Evolutionary conservation across 495 filamentous ascomycete genomes (phyloP), one percentile per base, ranked within the genome.

Genomic region (Daldinia grandis): DNA sequence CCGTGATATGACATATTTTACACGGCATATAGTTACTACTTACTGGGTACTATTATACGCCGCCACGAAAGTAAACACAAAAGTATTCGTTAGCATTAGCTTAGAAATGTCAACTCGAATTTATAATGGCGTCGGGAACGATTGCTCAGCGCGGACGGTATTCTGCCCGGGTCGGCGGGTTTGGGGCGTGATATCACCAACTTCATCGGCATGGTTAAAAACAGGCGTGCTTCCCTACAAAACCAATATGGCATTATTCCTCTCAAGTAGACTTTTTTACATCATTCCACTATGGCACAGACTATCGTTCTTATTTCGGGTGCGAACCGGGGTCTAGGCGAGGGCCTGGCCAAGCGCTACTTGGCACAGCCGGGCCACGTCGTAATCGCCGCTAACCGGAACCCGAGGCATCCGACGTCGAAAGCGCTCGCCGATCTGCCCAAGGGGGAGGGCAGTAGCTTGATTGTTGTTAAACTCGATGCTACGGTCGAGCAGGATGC

Each of bases 381-480:
- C 42, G 76, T 82, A 38, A 76, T 82, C 37, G 81, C 80, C 38
- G 73, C 69, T 14, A 69, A 72, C 56, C 80, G 80, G 57, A 54
- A 79, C 66, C 77, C 78, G 3, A 35, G 14, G 10, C 35, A 72
- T 53, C 40, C 67, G 2, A 64, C 69, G 0, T 73, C 78, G 2
- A 44, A 61, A 12, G 51, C 64, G 2, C 66, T 78, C 2, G 49
- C 37, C 0, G 50, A 63, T 5, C 58, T 76, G 5, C 76, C 76
- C 27, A 53, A 33, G 15, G 76, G 58, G 17, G 15, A 50, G 5
- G 64, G 67, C n/a, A 74, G 58, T 24, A 17, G 15, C 5, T 27
- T 78, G 5, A 63, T 76, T 40, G 40, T 73, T 5, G 72, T 74
- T 19, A 68, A 68, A 38, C 35, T 62, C 59, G 71, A 78, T 24